These are phyloP conservation scores for Blastobotrys malaysiensis DNA, from an alignment of 1,139 yeast genomes.

Conservation along the genomic window DNA sequence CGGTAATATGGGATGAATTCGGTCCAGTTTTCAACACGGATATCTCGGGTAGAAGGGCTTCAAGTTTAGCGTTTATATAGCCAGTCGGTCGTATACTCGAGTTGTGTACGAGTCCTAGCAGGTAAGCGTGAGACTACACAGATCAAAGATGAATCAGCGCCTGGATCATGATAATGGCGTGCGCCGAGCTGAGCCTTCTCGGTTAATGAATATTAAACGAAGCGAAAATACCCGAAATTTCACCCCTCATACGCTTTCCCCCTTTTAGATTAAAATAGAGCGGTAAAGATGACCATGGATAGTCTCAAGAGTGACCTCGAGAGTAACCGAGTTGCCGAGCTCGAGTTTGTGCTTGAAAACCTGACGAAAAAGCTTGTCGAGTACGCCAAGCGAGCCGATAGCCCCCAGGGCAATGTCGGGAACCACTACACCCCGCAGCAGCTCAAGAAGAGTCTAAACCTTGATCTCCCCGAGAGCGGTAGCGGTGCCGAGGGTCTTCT, in stretches of 20 bases:
- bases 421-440: constrained; percentile 35
- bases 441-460: constrained; percentile 27
- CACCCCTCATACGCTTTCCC: not conserved
- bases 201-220: not conserved
- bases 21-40: too few relatives aligned
- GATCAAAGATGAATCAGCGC: not conserved
- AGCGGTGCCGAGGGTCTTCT: constrained; percentile 41
- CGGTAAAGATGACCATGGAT: not conserved
- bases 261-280: not conserved
- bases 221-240: not conserved
- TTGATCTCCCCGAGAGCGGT: constrained; percentile 34
- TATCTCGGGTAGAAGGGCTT: too few relatives aligned
- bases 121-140: too few relatives aligned
- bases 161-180: not conserved
- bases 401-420: constrained; percentile 35
- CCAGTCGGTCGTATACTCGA: too few relatives aligned
- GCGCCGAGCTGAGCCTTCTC: not conserved
- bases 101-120: too few relatives aligned
- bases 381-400: constrained; percentile 40
- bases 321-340: constrained; percentile 38
- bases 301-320: constrained; percentile 26
- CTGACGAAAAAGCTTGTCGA: constrained; percentile 35
- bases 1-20: too few relatives aligned
- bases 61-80: too few relatives aligned
- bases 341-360: constrained; percentile 40